These are phyloP conservation scores for Clarireedia monteithiana DNA, from an alignment of 2,329 filamentous ascomycete genomes.

Conservation along the genomic window DNA sequence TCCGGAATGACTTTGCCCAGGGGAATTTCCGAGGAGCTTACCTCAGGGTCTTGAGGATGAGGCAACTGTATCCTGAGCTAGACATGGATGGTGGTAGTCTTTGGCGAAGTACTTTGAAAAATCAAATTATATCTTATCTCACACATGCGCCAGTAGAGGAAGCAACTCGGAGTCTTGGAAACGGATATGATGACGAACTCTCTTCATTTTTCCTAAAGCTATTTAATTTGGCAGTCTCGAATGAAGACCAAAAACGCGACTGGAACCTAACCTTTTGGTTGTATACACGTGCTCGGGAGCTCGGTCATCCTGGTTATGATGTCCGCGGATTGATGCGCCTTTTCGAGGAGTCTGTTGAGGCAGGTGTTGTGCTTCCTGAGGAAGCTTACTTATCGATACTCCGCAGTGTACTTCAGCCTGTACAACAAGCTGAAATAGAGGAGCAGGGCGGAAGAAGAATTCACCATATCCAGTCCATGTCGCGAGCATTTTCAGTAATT, in stretches of 20 bases:
- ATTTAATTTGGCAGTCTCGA: conserved; percentile 30
- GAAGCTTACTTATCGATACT: conserved; percentile 31
- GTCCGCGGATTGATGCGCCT: conserved; percentile 28
- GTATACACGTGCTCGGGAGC: conserved; percentile 30
- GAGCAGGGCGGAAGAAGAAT: background rate
- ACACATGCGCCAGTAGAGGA: conserved; percentile 27
- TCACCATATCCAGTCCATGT: conserved; percentile 13
- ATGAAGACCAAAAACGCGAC: background rate
- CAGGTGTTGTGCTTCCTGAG: conserved; percentile 13
- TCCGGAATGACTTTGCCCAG: background rate
- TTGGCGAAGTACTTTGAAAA: conserved; percentile 18
- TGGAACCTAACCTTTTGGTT: conserved; percentile 32
- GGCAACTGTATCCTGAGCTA: background rate
- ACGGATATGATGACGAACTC: conserved; percentile 29
- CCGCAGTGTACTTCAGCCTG: conserved; percentile 29
- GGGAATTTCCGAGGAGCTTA: conserved; percentile 18
- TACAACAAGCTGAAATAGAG: background rate
- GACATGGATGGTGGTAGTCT: background rate
- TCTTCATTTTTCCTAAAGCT: conserved; percentile 37
- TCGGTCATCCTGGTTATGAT: conserved; percentile 33
- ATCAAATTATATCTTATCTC: conserved; percentile 20
- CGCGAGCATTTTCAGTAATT: conserved; percentile 33
- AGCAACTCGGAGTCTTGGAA: conserved; percentile 31
- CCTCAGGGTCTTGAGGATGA: conserved; percentile 7
- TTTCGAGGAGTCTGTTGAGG: conserved; percentile 17